Percentiles rank a stretch among this genome's conserved stretches.
Conservation (phyloP, 2,329 filamentous ascomycete species). For the Corniculantispora saksenae region DNA sequence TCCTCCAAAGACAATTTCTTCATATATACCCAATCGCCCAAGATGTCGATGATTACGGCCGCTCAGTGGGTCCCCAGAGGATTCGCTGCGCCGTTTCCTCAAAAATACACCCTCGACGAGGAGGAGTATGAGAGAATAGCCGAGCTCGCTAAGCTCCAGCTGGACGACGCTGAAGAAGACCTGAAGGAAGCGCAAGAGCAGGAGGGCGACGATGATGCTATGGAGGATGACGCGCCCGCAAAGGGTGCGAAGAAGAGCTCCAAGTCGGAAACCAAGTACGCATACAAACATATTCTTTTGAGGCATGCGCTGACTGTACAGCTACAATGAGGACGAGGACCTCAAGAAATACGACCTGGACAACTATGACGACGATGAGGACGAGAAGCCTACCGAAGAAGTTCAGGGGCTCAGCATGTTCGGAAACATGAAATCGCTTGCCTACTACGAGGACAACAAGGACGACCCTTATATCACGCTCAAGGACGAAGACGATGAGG, state of each 20-base stretch:
- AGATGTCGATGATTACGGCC: slow-evolving; percentile 75
- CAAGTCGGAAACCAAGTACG: slow-evolving; percentile 43
- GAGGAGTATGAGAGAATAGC: slow-evolving; percentile 75
- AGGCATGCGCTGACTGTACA: slow-evolving; percentile 23
- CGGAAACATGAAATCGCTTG: slow-evolving; percentile 88
- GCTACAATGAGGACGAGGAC: slow-evolving; percentile 73
- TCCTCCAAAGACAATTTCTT: slow-evolving; percentile 4
- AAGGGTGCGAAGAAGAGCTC: slow-evolving; percentile 26
- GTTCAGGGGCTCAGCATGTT: slow-evolving; percentile 86
- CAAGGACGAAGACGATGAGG: slow-evolving; percentile 67
- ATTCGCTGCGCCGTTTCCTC: slow-evolving; percentile 73
- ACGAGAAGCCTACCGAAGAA: slow-evolving; percentile 40
- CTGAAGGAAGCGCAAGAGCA: slow-evolving; percentile 67
- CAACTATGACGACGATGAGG: slow-evolving; percentile 83
- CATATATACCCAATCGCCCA: slow-evolving; percentile 32
- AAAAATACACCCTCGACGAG: slow-evolving; percentile 75
- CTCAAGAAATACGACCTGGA: slow-evolving; percentile 96
- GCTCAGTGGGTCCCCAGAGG: slow-evolving; percentile 76
- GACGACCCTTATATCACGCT: slow-evolving; percentile 97
- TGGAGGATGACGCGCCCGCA: slow-evolving; percentile 36
- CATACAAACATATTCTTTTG: background rate
- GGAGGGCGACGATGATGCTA: slow-evolving; percentile 35
- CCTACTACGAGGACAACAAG: slow-evolving; percentile 91
- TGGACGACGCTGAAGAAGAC: slow-evolving; percentile 90
- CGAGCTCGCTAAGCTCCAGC: slow-evolving; percentile 71